These are phyloP conservation scores for Aspergillus diversus DNA, from an alignment of 495 filamentous ascomycete species.

Conservation along the genomic window DNA sequence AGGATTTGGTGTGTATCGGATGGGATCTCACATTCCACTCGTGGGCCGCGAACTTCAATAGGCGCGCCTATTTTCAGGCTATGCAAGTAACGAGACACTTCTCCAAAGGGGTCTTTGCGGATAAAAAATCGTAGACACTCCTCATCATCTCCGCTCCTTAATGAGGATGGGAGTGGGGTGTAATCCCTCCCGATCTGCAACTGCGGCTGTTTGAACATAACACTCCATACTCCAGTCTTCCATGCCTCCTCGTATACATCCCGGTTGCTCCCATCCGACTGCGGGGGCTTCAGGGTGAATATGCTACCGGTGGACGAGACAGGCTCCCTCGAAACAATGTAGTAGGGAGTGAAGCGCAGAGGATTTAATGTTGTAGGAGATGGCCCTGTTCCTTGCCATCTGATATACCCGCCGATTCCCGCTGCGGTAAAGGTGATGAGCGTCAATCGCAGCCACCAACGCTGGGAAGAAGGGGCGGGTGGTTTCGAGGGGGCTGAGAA, in stretches of 20 bases:
- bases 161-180: constrained; percentile 73
- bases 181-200: constrained; percentile 87
- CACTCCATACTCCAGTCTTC: constrained; percentile 73
- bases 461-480: constrained; percentile 16
- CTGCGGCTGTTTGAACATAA: constrained; percentile 92
- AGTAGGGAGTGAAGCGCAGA: constrained; percentile 67
- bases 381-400: constrained; percentile 31
- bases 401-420: constrained; percentile 42
- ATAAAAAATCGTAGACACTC: constrained; percentile 58
- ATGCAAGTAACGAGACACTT: constrained; percentile 72
- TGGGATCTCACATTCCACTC: constrained; percentile 68
- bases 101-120: constrained; percentile 56
- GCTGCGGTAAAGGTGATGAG: constrained; percentile 40
- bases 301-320: constrained; percentile 78
- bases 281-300: constrained; percentile 65
- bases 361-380: constrained; percentile 47
- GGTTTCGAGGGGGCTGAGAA: constrained; percentile 18
- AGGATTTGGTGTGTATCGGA: constrained; percentile 60
- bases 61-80: constrained; percentile 58
- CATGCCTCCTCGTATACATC: constrained; percentile 55
- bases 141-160: constrained; percentile 36
- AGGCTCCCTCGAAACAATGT: constrained; percentile 63
- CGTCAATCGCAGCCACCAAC: constrained; percentile 40
- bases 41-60: constrained; percentile 78
- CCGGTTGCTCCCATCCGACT: constrained; percentile 38